Base-by-base conservation (phyloP, 2,329 filamentous ascomycete species). In the Basipetospora sp. region DNA sequence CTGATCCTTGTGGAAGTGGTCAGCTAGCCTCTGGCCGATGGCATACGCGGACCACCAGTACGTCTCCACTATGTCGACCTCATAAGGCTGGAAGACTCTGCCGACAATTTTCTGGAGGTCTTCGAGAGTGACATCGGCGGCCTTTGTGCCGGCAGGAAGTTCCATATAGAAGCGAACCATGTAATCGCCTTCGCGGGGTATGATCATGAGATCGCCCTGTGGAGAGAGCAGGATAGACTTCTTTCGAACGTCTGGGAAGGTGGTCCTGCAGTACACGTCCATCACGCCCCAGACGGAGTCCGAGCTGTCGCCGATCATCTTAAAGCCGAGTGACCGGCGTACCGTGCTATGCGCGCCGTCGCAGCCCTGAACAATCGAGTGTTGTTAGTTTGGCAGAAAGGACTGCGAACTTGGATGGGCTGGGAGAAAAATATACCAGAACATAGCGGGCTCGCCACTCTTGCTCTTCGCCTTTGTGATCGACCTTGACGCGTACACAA, bases 21-120 rank as follows among this genome's bases (percentile, higher is more conserved):
- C 62, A 5, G 67, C 71, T 0, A 79, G 63, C n/a, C 76, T 60
- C 49, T 79, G 75, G 0, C 74, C 74, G 32, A 80, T 75, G 5
- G 62, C 55, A 43, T 80, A 80, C 1, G 69, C 71, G 0, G 70
- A 74, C 69, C 74, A 79, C 75, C 75, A 80, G 1, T 41, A 45
- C 1, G 71, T 74, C 38, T 67, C 64, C 1, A 60, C 60, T 36
- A 74, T 63, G 0, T 73, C 65, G 43, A 77, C 58, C 0, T 47
- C 42, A 40, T 74, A 77, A 0, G 72, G 73, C 0, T 52, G 43
- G 36, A 79, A 68, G 29, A 77, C 69, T 0, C 53, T 55, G 26
- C 58, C 55, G 0, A 72, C 71, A 0, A 64, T 60, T 5, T 47
- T 33, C n/a, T 77, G 71, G 1, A 79, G 54, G 29, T 70, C 60